Evolutionary conservation across 129 eudicot genomes (phyloP).

Genomic region (Saposhnikovia divaricata): DNA sequence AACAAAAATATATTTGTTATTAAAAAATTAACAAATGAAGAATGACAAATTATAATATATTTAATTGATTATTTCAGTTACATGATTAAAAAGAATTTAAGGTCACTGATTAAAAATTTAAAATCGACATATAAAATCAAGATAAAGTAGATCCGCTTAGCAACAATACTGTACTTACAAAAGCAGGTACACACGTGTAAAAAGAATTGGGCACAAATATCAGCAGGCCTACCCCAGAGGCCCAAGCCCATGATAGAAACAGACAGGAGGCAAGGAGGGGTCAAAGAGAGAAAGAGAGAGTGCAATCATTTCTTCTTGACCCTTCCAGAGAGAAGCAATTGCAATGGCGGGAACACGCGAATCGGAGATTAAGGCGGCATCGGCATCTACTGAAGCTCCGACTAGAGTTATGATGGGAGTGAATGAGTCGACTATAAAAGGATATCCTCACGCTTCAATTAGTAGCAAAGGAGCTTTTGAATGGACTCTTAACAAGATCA

Average conservation of each 20-base stretch:
- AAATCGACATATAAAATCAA: too few relatives aligned
- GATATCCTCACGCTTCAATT: constrained; percentile 87
- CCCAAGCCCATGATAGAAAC: not conserved
- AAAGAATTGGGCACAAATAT: too few relatives aligned
- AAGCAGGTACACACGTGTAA: too few relatives aligned
- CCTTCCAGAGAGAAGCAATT: not conserved
- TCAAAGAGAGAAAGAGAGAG: not conserved
- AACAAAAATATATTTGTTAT: too few relatives aligned
- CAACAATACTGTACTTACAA: too few relatives aligned
- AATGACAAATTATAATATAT: too few relatives aligned
- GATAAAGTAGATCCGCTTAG: too few relatives aligned
- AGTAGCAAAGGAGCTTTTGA: constrained; percentile 85
- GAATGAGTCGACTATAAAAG: constrained; percentile 84
- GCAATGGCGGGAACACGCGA: constrained; percentile 27
- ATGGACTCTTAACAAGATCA: constrained; percentile 76
- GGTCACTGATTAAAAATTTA: too few relatives aligned
- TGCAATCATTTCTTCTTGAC: not conserved
- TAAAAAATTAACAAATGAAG: too few relatives aligned
- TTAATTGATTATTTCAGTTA: too few relatives aligned
- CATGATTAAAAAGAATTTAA: too few relatives aligned
- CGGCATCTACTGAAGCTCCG: not conserved
- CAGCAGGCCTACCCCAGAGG: too few relatives aligned
- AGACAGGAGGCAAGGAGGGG: not conserved
- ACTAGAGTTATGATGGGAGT: constrained; percentile 82
- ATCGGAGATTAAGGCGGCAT: constrained; percentile 20